Evolutionary conservation across 352 stramenopile species (phyloP), one percentile per base, ranked within the genome.

Genomic region (Poterioochromonas sp.): DNA sequence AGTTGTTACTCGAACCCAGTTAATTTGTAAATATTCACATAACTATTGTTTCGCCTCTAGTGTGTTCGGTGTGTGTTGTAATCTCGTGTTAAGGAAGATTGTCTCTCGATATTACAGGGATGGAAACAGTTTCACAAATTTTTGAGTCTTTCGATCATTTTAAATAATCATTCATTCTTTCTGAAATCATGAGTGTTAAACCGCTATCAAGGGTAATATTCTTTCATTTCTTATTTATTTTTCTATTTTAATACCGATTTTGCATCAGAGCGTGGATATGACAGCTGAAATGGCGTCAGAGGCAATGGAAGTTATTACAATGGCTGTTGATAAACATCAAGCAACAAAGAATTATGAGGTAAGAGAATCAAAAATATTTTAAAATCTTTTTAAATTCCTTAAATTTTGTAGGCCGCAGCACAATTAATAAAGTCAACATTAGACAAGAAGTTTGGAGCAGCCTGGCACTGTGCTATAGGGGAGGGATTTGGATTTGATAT

Each of bases 401-500:
- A n/a, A n/a, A n/a, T n/a, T n/a, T n/a, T 43, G 65, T 37, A 80
- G 79, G 41, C 87, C 0, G 88, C 89, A 15, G 87, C 89, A 70
- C 88, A 94, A 80, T 84, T 94, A 20, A 97, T 97, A 79, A 97
- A 98, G 83, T 90, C 96, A 81, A 95, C 90, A 40, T 91, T 97
- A 84, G 93, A 98, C 86, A 97, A 98, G 85, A 97, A 97, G 83
- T 98, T 97, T 82, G 94, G 92, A 2, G 86, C 89, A 20, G 94
- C 91, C 1, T 97, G 93, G 93, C 92, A 98, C 83, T 96, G 91
- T 82, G 93, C 93, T 76, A 94, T 98, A 32, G 93, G 92, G 41
- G 94, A 97, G 83, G 93, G 93, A 18, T 98, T 97, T 82, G 93
- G 91, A 65, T 97, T 97, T 82, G 91, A 97, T 80, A 91, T 98